These are phyloP conservation scores for Pinguiococcus pyrenoidosus DNA, from an alignment of 108 stramenopile genomes.

Conservation along the genomic window DNA sequence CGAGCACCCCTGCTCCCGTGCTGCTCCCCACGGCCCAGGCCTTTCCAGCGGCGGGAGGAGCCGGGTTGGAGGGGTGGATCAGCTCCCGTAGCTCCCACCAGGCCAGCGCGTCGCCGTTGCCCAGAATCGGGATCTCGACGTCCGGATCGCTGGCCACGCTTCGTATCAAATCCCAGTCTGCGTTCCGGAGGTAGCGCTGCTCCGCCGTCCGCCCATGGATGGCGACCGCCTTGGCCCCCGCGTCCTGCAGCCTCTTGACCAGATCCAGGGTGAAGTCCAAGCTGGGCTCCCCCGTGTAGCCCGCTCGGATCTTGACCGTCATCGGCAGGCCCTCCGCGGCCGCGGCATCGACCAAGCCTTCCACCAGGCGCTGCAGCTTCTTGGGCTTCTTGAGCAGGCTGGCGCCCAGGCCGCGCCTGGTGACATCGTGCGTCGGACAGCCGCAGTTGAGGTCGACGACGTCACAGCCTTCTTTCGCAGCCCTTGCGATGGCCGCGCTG, in stretches of 20 bases:
- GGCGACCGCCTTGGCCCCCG: slow-evolving; percentile 30
- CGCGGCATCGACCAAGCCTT: too few species aligned
- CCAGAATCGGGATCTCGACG: slow-evolving; percentile 22
- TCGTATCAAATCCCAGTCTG: slow-evolving; percentile 33
- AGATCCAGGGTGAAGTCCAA: slow-evolving; percentile 15
- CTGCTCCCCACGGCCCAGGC: slow-evolving; percentile 12
- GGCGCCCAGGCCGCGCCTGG: slow-evolving; percentile 23
- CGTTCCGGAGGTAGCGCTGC: slow-evolving; percentile 26
- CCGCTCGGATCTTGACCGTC: slow-evolving; percentile 31
- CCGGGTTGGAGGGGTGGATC: too few species aligned
- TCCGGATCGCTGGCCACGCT: slow-evolving; percentile 9
- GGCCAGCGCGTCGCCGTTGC: slow-evolving; percentile 41
- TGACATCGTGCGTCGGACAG: slow-evolving; percentile 39
- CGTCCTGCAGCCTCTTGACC: slow-evolving; percentile 16
- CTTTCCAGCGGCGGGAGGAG: too few species aligned
- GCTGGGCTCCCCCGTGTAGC: neutral
- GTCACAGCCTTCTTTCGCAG: slow-evolving; percentile 15
- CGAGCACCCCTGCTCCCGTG: slow-evolving; percentile 32
- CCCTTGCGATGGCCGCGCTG: slow-evolving; percentile 5
- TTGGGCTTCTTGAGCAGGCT: slow-evolving; percentile 25
- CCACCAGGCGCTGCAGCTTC: slow-evolving; percentile 29
- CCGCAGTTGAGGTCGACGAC: slow-evolving; percentile 42
- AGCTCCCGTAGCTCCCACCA: too few species aligned
- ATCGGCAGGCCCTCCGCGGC: slow-evolving; percentile 27
- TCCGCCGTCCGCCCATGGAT: slow-evolving; percentile 37